A percentile compares a stretch with the other conserved stretches of the same genome.
These are phyloP conservation scores for Dictyostelium firmibasis DNA, from an alignment of 78 protist species.

Conservation along the genomic window DNA sequence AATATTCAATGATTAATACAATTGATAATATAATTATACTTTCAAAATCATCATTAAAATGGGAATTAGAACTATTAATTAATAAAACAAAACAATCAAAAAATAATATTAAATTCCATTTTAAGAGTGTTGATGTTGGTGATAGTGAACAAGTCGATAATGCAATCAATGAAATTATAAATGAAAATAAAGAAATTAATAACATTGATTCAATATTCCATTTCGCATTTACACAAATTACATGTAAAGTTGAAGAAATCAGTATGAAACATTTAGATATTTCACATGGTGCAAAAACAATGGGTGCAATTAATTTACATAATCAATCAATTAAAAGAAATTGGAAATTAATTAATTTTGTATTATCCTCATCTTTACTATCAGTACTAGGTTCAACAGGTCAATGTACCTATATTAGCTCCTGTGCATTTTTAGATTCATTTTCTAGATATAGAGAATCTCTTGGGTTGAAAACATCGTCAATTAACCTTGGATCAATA, in stretches of 20 bases:
- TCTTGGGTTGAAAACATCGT: conserved; percentile 34
- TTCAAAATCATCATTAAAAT: conserved; percentile 27
- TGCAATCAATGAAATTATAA: background rate
- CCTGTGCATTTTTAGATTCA: conserved; percentile 81
- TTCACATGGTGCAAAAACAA: conserved; percentile 50
- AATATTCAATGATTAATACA: background rate
- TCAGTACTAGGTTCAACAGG: conserved; percentile 48
- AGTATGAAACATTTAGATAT: background rate
- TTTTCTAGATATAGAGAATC: conserved; percentile 45
- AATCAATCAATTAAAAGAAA: background rate
- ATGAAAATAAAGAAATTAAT: background rate
- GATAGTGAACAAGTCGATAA: background rate
- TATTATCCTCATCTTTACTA: conserved; percentile 65
- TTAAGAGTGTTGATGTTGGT: background rate
- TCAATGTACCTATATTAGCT: conserved; percentile 74
- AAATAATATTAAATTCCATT: conserved; percentile 7
- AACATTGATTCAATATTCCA: conserved; percentile 53
- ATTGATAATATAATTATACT: conserved; percentile 16
- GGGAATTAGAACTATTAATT: conserved; percentile 35
- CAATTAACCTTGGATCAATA: conserved; percentile 75
- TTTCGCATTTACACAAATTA: conserved; percentile 35
- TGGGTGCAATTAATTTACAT: conserved; percentile 81
- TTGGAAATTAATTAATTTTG: conserved; percentile 8
- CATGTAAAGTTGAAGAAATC: background rate
- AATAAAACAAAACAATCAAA: background rate